These are phyloP conservation scores for Psilocybe mexicana DNA, from an alignment of 1,284 basidiomycete species.

Conservation along the genomic window DNA sequence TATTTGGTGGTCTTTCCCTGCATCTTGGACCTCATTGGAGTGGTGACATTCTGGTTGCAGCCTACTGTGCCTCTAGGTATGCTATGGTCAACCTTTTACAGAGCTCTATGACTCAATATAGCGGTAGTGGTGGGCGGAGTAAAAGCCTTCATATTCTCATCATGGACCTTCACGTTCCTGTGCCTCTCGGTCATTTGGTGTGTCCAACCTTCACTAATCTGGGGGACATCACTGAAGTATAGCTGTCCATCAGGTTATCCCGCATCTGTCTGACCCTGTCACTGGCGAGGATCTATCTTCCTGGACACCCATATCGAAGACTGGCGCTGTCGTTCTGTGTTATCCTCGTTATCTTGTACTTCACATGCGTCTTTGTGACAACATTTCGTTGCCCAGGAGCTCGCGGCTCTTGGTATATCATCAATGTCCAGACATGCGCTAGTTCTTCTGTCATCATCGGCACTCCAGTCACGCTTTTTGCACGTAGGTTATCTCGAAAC, in stretches of 20 bases:
- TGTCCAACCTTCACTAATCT: not conserved
- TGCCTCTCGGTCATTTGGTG: not conserved
- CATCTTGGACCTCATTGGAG: not conserved
- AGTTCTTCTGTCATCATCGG: not conserved
- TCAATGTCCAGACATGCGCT: not conserved
- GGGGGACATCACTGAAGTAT: not conserved
- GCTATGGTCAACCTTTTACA: too few relatives aligned
- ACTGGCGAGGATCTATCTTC: not conserved
- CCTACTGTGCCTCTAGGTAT: not conserved
- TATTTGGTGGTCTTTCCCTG: not conserved
- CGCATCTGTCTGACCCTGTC: not conserved
- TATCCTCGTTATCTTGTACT: not conserved
- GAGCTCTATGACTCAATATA: too few relatives aligned
- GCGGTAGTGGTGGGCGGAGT: not conserved
- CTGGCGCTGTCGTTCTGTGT: not conserved
- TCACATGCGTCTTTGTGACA: not conserved
- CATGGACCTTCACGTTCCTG: not conserved
- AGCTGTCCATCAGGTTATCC: not conserved
- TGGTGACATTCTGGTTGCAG: not conserved
- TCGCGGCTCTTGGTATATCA: not conserved
- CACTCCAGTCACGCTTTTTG: not conserved
- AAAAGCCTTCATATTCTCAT: not conserved
- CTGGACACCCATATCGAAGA: not conserved
- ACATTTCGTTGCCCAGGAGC: not conserved
- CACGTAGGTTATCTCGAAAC: not conserved